Evolutionary conservation across 148 eudicot genomes (phyloP), one percentile per base, ranked within the genome.

Genomic region (Amaranthus hypochondriacus): DNA sequence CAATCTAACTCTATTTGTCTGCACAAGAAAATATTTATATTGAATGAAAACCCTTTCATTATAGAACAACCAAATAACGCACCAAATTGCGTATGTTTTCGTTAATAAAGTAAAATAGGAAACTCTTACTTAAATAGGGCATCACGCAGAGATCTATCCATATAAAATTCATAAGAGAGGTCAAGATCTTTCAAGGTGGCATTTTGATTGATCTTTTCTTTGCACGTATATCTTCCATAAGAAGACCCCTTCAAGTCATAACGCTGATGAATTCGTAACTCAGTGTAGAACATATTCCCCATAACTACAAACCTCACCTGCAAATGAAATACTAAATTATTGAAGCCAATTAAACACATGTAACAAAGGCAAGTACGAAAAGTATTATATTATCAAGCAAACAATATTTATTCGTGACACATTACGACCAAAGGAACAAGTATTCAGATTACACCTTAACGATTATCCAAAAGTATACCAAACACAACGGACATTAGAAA

Each of bases 271-370:
- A 95, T 92, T 53, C 87, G 85, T 80, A 95, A 79, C 80, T 90
- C 99, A 51, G 97, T 95, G 81, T 84, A 87, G 78, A 95, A 92
- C 97, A 95, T 92, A 74, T 95, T 95, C 59, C 98, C 98, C 98
- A 92, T 95, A 69, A 95, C 98, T 70, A 95, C 92, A 81, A 95
- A 95, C 6, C 90, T 92, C 28, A 88, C 93, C 98, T 93, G 86
- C 53, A 13, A 43, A 49, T 5, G 28, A 5, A 72, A 51, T 28
- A 71, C 8, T 6, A 44, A 46, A 71, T 2, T 42, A 59, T n/a
- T 43, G 48, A 75, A 58, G 61, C 10, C 61, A 49, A 4, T 50
- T 56, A 79, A 68, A 48, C 44, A 67, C 18, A 55, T 52, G 15
- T 5, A 66, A n/a, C 9, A 9, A 72, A 2, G 54, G 21, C n/a